Evolutionary conservation across 352 stramenopile species (phyloP), one percentile per base, ranked within the genome.

Genomic region (Globisporangium mamillatum): DNA sequence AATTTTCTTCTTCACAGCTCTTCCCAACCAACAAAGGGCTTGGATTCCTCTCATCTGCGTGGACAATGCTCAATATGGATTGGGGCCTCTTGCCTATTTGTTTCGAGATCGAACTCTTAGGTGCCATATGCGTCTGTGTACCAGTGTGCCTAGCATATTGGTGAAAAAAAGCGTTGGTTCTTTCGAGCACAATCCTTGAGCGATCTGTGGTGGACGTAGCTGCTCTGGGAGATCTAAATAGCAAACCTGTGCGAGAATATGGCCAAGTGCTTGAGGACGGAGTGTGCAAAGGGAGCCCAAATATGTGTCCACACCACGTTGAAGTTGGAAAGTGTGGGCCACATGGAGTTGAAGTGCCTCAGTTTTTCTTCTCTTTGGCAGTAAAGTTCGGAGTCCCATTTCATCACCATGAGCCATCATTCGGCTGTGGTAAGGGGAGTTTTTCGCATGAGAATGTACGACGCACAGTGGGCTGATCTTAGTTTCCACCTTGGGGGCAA

Each of bases 331-430:
- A 55, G n/a, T 57, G 52, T 57, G 52, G 22, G 5, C 52, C 12
- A 34, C 52, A n/a, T 57, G 52, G 20, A 57, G 22, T 57, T 57
- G 52, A 57, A 57, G 52, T 57, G 52, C 10, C 9, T 34, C 4
- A 46, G 38, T 3, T 12, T 46, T 46, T 32, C 29, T 46, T 46
- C 14, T 5, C 38, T 46, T 46, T 46, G 5, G 38, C 14, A 20
- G 16, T 18, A 46, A 46, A 46, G 14, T 20, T 46, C 12, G 38
- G 38, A 46, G 38, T 10, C 38, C 14, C 14, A 46, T 46, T 20
- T 32, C 29, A 32, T 7, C 32, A 38, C 12, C 14, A 44, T 44
- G 36, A 14, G 12, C 3, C 36, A 18, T 46, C 14, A 16, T 46
- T 46, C 38, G 12, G 12, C 38, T 46, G 38, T 46, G 38, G 4